phyloP scores from a whole-genome alignment of 2,329 filamentous ascomycete genomes.

The Magnaporthiopsis incrustans region DNA sequence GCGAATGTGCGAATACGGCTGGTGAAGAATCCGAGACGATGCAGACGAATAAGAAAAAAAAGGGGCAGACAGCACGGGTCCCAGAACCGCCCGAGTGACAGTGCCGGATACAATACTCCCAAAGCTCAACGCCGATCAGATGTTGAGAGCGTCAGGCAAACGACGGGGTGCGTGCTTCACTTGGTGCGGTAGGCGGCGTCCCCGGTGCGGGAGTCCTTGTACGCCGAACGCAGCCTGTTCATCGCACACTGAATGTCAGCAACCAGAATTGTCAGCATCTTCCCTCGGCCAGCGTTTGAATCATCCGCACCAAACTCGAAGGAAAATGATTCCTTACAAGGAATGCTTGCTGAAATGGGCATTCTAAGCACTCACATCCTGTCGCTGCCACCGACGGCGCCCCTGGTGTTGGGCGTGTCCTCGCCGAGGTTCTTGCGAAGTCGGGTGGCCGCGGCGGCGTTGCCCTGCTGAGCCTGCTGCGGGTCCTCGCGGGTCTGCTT shows the following conservation, averaged over 20 bases:
- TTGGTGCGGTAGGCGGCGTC: constrained; percentile 6
- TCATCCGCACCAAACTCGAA: constrained; percentile 72
- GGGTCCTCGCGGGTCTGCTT: constrained; percentile 60
- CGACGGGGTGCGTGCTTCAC: constrained; percentile 1
- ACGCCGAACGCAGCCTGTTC: constrained; percentile 78
- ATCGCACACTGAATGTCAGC: constrained; percentile 76
- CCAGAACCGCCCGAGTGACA: neutral
- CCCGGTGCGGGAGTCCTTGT: constrained; percentile 27
- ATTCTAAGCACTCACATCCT: constrained; percentile 87
- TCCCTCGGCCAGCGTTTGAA: constrained; percentile 67
- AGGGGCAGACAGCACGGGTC: constrained; percentile 2
- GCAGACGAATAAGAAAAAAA: neutral
- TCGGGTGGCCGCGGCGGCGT: constrained; percentile 27
- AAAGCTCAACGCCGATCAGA: constrained; percentile 1
- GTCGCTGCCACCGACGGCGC: constrained; percentile 72
- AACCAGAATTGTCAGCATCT: constrained; percentile 59
- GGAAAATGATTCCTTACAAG: constrained; percentile 84
- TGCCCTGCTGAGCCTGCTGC: constrained; percentile 51
- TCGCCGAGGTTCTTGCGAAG: constrained; percentile 61
- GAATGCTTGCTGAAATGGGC: constrained; percentile 53
- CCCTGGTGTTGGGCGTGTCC: constrained; percentile 65
- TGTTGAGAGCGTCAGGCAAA: neutral
- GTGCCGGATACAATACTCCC: constrained; percentile 1
- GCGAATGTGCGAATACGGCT: neutral
- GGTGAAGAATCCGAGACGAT: neutral